These are phyloP conservation scores for Scheffersomyces lignosus DNA, from an alignment of 805 yeast species.

Conservation along the genomic window DNA sequence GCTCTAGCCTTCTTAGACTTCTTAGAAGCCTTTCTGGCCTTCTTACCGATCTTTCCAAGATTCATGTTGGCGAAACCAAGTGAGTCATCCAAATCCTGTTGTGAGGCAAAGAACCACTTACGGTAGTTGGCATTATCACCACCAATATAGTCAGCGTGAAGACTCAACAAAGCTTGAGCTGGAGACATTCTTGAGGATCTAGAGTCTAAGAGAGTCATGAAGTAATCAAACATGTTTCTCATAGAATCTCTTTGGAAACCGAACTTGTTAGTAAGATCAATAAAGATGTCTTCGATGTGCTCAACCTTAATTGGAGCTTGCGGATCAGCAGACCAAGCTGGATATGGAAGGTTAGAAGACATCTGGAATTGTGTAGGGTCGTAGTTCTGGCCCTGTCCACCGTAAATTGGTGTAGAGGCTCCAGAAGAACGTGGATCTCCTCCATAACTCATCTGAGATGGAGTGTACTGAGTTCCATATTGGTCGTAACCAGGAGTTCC, in stretches of 20 bases:
- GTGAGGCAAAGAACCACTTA: constrained; percentile 89
- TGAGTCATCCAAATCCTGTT: constrained; percentile 80
- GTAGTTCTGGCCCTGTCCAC: constrained; percentile 53
- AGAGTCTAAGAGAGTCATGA: constrained; percentile 80
- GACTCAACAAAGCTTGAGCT: constrained; percentile 76
- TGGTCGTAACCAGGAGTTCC: constrained; percentile 72
- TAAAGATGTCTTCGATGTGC: constrained; percentile 83
- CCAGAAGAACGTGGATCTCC: constrained; percentile 84
- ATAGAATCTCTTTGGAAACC: constrained; percentile 92
- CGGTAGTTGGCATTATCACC: constrained; percentile 84
- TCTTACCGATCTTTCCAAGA: constrained; percentile 71
- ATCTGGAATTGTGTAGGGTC: constrained; percentile 64
- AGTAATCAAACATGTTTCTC: constrained; percentile 89
- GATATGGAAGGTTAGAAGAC: constrained; percentile 91
- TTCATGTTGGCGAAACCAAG: constrained; percentile 82
- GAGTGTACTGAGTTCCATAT: constrained; percentile 72
- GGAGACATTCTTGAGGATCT: constrained; percentile 89
- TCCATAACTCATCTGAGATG: constrained; percentile 85
- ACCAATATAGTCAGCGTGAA: constrained; percentile 87
- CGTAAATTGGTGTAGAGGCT: constrained; percentile 91
- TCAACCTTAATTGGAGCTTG: constrained; percentile 81
- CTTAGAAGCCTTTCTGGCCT: constrained; percentile 79
- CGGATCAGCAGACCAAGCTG: constrained; percentile 98
- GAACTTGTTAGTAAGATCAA: constrained; percentile 77
- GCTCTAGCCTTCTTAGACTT: constrained; percentile 75